These are phyloP conservation scores for Chlorociboria aeruginascens DNA, from an alignment of 495 filamentous ascomycete species.

Conservation along the genomic window DNA sequence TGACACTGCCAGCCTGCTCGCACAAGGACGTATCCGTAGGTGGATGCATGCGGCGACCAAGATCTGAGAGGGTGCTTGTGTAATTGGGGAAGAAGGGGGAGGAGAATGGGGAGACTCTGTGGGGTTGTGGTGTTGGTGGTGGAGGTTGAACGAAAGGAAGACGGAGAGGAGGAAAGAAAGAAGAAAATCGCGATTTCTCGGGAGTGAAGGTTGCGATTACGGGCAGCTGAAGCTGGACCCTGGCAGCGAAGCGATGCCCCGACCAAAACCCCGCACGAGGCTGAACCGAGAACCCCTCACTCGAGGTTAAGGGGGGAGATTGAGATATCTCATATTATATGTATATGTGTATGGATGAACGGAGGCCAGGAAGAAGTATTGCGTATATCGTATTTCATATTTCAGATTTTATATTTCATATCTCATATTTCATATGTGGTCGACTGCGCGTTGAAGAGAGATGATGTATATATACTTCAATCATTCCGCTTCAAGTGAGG, in stretches of 20 bases:
- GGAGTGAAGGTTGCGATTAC: background rate
- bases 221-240: background rate
- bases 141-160: background rate
- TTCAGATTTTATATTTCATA: too few species aligned
- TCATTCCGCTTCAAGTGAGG: too few species aligned
- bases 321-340: too few species aligned
- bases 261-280: conserved; percentile 15
- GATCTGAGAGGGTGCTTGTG: background rate
- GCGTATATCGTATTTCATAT: too few species aligned
- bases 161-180: background rate
- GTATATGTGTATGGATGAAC: too few species aligned
- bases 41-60: background rate
- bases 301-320: too few species aligned
- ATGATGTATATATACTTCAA: too few species aligned
- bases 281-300: background rate
- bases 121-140: conserved; percentile 1
- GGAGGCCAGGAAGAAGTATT: too few species aligned
- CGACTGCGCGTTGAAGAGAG: too few species aligned
- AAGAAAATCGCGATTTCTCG: background rate
- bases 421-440: too few species aligned
- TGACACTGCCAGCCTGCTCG: background rate
- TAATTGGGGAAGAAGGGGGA: too few species aligned
- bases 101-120: background rate
- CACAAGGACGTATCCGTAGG: background rate
- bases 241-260: background rate